These are phyloP conservation scores for Aspergillus incahuasiensis DNA, from an alignment of 495 filamentous ascomycete species.

Conservation along the genomic window DNA sequence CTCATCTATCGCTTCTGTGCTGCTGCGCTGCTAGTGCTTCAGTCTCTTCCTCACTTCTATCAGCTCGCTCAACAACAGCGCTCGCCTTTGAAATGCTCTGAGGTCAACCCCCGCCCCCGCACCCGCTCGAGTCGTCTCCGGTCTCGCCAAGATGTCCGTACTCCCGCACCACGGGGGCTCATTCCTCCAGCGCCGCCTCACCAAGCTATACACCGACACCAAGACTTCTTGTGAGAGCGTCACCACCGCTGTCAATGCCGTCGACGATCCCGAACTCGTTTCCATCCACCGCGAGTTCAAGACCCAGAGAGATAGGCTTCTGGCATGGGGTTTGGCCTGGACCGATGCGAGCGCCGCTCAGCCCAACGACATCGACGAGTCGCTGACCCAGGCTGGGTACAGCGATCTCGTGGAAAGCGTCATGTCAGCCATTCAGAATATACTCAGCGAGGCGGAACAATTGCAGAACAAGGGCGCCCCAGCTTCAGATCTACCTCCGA, in stretches of 20 bases:
- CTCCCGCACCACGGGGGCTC: constrained; percentile 41
- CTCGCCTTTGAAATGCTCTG: constrained; percentile 19
- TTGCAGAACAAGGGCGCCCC: constrained; percentile 57
- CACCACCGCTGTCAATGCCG: constrained; percentile 61
- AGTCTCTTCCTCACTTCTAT: neutral
- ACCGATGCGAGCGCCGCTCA: constrained; percentile 62
- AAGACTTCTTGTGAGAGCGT: constrained; percentile 84
- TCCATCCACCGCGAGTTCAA: constrained; percentile 54
- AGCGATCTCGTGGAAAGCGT: constrained; percentile 85
- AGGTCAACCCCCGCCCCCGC: constrained; percentile 17
- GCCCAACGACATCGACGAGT: constrained; percentile 80
- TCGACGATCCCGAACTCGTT: constrained; percentile 50
- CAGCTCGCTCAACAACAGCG: neutral
- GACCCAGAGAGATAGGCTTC: constrained; percentile 58
- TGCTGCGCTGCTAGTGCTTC: neutral
- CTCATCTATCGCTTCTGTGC: constrained; percentile 5
- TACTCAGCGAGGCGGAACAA: constrained; percentile 77
- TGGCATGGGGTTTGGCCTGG: constrained; percentile 91
- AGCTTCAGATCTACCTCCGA: constrained; percentile 34
- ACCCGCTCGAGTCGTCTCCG: constrained; percentile 14
- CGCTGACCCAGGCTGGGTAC: constrained; percentile 73
- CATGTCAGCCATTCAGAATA: constrained; percentile 82
- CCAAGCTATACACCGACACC: constrained; percentile 87
- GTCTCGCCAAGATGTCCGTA: constrained; percentile 42
- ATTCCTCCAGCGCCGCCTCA: constrained; percentile 64